phyloP scores from a whole-genome alignment of 495 filamentous ascomycete species.

The Mycothermus thermophilus region DNA sequence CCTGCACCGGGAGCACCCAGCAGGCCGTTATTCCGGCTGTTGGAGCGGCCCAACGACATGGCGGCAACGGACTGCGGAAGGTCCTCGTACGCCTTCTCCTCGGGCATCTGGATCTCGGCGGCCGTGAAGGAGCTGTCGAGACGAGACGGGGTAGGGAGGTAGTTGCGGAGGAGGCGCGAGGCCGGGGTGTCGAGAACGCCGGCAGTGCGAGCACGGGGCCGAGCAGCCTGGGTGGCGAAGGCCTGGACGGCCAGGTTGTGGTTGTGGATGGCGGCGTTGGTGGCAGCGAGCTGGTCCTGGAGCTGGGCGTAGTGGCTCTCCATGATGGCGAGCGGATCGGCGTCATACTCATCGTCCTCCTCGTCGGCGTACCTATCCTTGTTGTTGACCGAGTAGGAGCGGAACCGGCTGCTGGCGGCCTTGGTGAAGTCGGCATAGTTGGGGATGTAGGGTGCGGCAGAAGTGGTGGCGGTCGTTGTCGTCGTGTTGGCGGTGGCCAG shows the following conservation, averaged over 20 bases:
- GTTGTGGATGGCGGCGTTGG: constrained; percentile 80
- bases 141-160: constrained; percentile 67
- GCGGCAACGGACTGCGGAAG: constrained; percentile 60
- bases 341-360: constrained; percentile 71
- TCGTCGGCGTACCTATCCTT: constrained; percentile 96
- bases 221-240: constrained; percentile 68
- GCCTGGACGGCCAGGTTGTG: constrained; percentile 91
- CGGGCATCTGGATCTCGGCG: constrained; percentile 57
- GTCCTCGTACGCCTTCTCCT: constrained; percentile 59
- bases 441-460: constrained; percentile 71
- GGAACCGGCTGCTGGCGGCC: constrained; percentile 63
- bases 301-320: constrained; percentile 52
- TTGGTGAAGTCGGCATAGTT: constrained; percentile 61
- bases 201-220: constrained; percentile 68
- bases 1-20: no score
- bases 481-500: no score
- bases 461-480: no score
- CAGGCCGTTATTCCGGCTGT: constrained; percentile 43
- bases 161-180: constrained; percentile 57
- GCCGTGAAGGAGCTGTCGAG: constrained; percentile 75
- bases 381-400: constrained; percentile 96
- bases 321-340: constrained; percentile 52
- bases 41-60: constrained; percentile 55
- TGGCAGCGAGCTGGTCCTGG: constrained; percentile 51
- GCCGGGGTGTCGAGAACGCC: constrained; percentile 80